These are phyloP conservation scores for Perkinsus marinus DNA, from an alignment of 169 alveolate genomes.

Conservation along the genomic window DNA sequence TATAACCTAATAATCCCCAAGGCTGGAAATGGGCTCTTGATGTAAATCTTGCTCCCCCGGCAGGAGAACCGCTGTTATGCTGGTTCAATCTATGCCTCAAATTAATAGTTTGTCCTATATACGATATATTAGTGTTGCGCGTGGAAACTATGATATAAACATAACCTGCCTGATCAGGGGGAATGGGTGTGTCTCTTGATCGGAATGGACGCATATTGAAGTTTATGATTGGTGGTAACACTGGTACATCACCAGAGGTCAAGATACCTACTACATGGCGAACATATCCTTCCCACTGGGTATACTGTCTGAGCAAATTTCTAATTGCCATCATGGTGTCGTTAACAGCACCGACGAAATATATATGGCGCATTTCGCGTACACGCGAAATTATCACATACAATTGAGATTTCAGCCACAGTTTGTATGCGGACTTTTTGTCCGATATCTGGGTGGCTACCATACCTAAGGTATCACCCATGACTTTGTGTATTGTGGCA, in stretches of 20 bases:
- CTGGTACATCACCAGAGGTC: not conserved
- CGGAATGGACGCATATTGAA: not conserved
- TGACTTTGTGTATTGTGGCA: not conserved
- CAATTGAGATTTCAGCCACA: not conserved
- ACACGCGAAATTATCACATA: not conserved
- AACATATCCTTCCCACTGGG: not conserved
- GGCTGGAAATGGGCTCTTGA: too few relatives aligned
- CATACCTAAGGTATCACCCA: not conserved
- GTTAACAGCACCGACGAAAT: not conserved
- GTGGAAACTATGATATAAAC: too few relatives aligned
- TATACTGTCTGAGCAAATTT: not conserved
- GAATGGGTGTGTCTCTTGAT: too few relatives aligned
- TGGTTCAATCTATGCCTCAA: too few relatives aligned
- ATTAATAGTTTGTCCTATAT: too few relatives aligned
- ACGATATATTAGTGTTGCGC: too few relatives aligned
- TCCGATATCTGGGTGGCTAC: not conserved
- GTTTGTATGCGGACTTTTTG: not conserved
- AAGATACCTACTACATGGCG: not conserved
- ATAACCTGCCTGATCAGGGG: too few relatives aligned
- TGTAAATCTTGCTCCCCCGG: too few relatives aligned
- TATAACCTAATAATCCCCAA: too few relatives aligned
- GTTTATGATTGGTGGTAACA: not conserved
- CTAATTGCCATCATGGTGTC: not conserved
- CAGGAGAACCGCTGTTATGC: too few relatives aligned
- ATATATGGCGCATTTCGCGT: not conserved